These are phyloP conservation scores for Fusarium dlaminii DNA, from an alignment of 2,329 filamentous ascomycete genomes.

Conservation along the genomic window DNA sequence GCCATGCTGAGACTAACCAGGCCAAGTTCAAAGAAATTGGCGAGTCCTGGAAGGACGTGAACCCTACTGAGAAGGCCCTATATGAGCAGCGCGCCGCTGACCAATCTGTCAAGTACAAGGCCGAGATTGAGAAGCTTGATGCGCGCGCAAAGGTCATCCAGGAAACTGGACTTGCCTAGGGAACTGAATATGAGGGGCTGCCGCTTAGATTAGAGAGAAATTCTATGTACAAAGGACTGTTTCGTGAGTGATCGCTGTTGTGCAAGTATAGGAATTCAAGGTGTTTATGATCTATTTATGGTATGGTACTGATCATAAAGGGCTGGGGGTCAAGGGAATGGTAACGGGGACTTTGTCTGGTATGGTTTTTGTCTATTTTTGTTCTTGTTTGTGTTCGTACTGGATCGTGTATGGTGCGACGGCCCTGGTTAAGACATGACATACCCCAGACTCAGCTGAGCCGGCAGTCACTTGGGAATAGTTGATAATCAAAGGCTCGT, in stretches of 20 bases:
- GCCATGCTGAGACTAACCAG: conserved; percentile 1
- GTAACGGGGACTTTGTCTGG: neutral
- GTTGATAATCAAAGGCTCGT: neutral
- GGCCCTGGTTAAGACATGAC: neutral
- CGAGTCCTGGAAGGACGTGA: conserved; percentile 56
- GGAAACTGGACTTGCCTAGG: conserved; percentile 26
- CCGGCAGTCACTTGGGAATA: neutral
- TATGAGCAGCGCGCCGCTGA: conserved; percentile 47
- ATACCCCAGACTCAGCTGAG: neutral
- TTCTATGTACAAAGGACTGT: neutral
- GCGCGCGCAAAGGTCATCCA: conserved; percentile 46
- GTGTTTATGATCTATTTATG: conserved; percentile 12
- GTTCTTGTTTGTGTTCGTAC: conserved; percentile 10
- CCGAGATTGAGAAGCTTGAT: conserved; percentile 38
- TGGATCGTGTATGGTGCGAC: conserved; percentile 12
- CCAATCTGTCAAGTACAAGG: conserved; percentile 18
- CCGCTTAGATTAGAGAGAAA: neutral
- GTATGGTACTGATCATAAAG: conserved; percentile 5
- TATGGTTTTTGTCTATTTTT: conserved; percentile 11
- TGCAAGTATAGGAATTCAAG: neutral
- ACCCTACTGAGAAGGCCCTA: conserved; percentile 53
- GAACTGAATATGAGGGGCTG: conserved; percentile 27
- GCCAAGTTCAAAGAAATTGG: conserved; percentile 36
- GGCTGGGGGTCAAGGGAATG: neutral
- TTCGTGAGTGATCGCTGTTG: neutral